phyloP scores from a whole-genome alignment of 2,329 filamentous ascomycete genomes.

The Colletotrichum eremochloae region DNA sequence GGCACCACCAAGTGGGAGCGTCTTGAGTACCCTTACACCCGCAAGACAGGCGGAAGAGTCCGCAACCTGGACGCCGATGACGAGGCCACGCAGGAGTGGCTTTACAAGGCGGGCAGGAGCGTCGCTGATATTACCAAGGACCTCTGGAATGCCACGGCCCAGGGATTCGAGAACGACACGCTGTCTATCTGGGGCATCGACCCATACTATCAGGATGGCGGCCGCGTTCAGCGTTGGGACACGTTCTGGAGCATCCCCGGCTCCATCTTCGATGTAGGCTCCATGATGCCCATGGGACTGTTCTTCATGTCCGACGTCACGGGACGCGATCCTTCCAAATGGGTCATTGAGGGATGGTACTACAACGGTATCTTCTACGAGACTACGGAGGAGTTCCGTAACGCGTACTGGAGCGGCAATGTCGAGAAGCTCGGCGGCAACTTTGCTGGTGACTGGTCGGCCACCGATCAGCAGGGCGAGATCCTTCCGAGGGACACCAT shows the following conservation, averaged over 20 bases:
- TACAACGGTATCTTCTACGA: conserved; percentile 68
- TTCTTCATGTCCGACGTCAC: conserved; percentile 62
- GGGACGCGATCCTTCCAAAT: conserved; percentile 62
- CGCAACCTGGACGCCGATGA: conserved; percentile 55
- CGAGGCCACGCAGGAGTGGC: conserved; percentile 50
- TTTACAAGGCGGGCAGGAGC: conserved; percentile 51
- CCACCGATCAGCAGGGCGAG: conserved; percentile 56
- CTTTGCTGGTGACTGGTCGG: conserved; percentile 62
- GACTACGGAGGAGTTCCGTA: conserved; percentile 61
- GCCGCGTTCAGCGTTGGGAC: conserved; percentile 62
- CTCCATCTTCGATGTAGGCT: conserved; percentile 56
- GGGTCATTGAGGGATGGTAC: conserved; percentile 65
- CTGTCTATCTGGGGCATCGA: conserved; percentile 57
- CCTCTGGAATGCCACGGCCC: conserved; percentile 55
- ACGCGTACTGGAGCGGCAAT: conserved; percentile 55
- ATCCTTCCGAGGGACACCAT: conserved; percentile 51
- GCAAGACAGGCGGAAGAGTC: conserved; percentile 54
- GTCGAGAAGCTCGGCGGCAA: conserved; percentile 63
- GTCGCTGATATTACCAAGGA: conserved; percentile 57
- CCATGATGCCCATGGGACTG: conserved; percentile 61
- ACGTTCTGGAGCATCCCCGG: conserved; percentile 57
- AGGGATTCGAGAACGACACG: conserved; percentile 57
- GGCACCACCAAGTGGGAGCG: conserved; percentile 54
- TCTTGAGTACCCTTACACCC: conserved; percentile 58
- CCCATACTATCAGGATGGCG: conserved; percentile 57